These are phyloP conservation scores for Rutstroemia sp. DNA, from an alignment of 2,329 filamentous ascomycete species.

Conservation along the genomic window DNA sequence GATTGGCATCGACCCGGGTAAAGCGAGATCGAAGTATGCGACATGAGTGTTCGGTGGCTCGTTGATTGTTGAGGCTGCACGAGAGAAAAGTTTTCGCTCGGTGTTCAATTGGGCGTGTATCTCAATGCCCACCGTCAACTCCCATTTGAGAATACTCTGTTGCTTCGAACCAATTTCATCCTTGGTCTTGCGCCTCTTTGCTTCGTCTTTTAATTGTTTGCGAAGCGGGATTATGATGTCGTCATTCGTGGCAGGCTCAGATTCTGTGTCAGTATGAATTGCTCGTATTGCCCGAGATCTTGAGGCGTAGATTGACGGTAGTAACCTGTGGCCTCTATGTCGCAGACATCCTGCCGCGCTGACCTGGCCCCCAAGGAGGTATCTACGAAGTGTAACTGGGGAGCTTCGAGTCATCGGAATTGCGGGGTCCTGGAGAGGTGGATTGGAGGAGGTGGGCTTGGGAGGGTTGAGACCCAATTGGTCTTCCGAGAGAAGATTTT, in stretches of 20 bases:
- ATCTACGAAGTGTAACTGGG: slow-evolving; percentile 23
- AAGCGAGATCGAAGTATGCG: slow-evolving; percentile 78
- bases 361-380: slow-evolving; percentile 26
- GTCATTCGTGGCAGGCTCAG: slow-evolving; percentile 5
- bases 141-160: slow-evolving; percentile 57
- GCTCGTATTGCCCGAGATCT: slow-evolving; percentile 13
- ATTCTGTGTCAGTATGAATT: slow-evolving; percentile 10
- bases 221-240: slow-evolving; percentile 44
- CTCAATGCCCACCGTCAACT: slow-evolving; percentile 92
- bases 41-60: slow-evolving; percentile 78
- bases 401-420: slow-evolving; percentile 25
- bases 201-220: slow-evolving; percentile 66
- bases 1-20: slow-evolving; percentile 80
- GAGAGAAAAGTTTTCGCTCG: slow-evolving; percentile 79
- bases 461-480: not conserved
- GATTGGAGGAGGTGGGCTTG: not conserved
- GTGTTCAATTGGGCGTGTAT: slow-evolving; percentile 96
- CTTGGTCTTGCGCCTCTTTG: slow-evolving; percentile 40
- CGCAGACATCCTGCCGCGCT: slow-evolving; percentile 23
- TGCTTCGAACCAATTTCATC: slow-evolving; percentile 29
- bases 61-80: slow-evolving; percentile 55
- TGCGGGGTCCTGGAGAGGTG: not conserved
- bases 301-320: slow-evolving; percentile 10
- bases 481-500: not conserved
- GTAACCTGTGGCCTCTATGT: slow-evolving; percentile 7